Base-by-base conservation (phyloP, 176 grass and related monocot species). In the Oryza nivara region DNA sequence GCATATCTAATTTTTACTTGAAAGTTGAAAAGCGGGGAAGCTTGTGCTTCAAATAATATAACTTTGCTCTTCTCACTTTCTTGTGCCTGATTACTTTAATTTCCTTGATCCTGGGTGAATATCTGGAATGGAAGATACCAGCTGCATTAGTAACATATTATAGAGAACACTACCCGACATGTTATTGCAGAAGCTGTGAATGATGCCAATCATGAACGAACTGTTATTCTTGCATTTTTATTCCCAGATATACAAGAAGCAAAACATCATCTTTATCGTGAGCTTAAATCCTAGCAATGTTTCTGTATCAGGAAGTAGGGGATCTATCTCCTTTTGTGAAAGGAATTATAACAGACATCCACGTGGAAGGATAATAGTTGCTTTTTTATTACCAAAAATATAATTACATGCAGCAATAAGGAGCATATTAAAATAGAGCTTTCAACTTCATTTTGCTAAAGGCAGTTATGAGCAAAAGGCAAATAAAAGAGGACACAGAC, bases 1-100 rank as follows among this genome's bases (percentile, higher is more conserved):
- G 11, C 32, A 13, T 70, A 69, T 80, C 68, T 83, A n/a, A 82
- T 87, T 87, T 87, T 91, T 90, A 95, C 90, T 99, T 99, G 93
- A 99, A 96, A 54, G 97, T 99, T 38, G 91, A 96, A 80, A 99
- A 83, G 68, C 97, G 93, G 32, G 97, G 97, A 78, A 99, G 97
- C 84, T 96, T 96, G 69, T 94, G 79, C 79, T 92, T 93, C 86
- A 96, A 84, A 80, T 99, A 99, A 82, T 92, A 99, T 71, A 99
- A 75, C 68, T 94, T 98, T 80, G 96, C 96, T 89, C 96, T 95
- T 70, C 93, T 93, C 72, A 99, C 97, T 77, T 99, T 95, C 78
- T 89, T 96, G 88, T 92, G 97, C 52, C 70, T 96, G 34, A 99
- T 91, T 49, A 99, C 93, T 84, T 89, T 99, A 75, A 99, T 99